Percentiles rank a stretch among this genome's conserved stretches.
Evolutionary conservation across 495 filamentous ascomycete species (phyloP).

Genomic region (Aspergillus haitiensis): DNA sequence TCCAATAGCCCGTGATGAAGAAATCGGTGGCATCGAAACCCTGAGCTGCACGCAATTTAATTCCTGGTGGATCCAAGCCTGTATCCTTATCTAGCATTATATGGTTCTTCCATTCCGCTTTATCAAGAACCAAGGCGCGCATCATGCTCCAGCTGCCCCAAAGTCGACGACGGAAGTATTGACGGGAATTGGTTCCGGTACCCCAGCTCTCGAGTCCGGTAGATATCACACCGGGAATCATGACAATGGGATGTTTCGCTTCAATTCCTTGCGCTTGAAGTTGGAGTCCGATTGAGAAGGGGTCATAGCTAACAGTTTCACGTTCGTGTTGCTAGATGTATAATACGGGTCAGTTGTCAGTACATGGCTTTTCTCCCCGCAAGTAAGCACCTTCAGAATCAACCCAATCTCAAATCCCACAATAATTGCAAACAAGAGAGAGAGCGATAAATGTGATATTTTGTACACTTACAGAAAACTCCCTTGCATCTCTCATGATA

Average conservation of each 20-base stretch:
- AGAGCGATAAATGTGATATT: background rate
- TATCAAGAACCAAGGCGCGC: conserved; percentile 87
- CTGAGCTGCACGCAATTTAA: conserved; percentile 92
- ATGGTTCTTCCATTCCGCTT: conserved; percentile 90
- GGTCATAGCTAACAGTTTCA: conserved; percentile 86
- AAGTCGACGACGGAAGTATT: conserved; percentile 87
- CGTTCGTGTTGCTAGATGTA: conserved; percentile 69
- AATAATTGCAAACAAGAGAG: background rate
- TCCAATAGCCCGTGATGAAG: conserved; percentile 83
- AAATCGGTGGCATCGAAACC: conserved; percentile 99
- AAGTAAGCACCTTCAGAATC: too few species aligned
- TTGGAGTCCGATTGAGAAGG: conserved; percentile 84
- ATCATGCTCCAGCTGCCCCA: conserved; percentile 99
- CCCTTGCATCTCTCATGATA: conserved; percentile 76
- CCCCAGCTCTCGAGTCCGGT: conserved; percentile 97
- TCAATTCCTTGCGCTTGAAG: conserved; percentile 76
- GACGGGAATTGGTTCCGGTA: conserved; percentile 73
- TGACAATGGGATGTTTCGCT: conserved; percentile 87
- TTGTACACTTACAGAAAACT: conserved; percentile 63
- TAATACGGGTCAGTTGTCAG: background rate
- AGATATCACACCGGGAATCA: conserved; percentile 97
- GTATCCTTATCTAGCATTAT: conserved; percentile 94
- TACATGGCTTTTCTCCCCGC: background rate
- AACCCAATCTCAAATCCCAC: too few species aligned
- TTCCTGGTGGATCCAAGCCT: conserved; percentile 85